A percentile compares a stretch with the other conserved stretches of the same genome.
Conservation (phyloP, 2,329 filamentous ascomycete genomes). For the Ceratocystiopsis sp. region DNA sequence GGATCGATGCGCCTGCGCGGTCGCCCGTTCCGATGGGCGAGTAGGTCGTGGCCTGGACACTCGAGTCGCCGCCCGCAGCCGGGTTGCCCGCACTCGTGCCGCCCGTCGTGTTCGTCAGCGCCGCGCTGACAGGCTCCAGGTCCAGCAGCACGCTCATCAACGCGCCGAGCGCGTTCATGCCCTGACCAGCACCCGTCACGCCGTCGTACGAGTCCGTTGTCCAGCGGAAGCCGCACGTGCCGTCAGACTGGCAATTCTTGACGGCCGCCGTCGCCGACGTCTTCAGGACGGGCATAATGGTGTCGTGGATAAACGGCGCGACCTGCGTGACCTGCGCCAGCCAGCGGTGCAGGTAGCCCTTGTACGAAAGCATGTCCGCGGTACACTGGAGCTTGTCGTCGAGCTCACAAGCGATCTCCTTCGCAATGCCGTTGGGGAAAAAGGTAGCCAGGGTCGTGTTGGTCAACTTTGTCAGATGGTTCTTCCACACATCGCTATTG, state of each 20-base stretch:
- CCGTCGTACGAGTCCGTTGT: constrained; percentile 35
- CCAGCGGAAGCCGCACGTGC: constrained; percentile 44
- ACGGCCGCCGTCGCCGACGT: constrained; percentile 41
- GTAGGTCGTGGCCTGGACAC: not conserved
- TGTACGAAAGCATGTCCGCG: constrained; percentile 56
- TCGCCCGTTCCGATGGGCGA: constrained; percentile 3
- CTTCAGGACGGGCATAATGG: constrained; percentile 35
- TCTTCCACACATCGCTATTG: no score
- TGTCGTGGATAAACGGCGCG: constrained; percentile 44
- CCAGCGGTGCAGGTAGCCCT: constrained; percentile 52
- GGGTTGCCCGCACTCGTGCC: constrained; percentile 33
- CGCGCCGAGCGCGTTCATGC: constrained; percentile 48
- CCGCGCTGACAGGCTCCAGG: constrained; percentile 23
- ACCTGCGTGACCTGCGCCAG: constrained; percentile 42
- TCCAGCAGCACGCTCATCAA: constrained; percentile 27
- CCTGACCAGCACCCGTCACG: constrained; percentile 46
- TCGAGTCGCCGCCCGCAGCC: constrained; percentile 16
- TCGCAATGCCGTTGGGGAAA: constrained; percentile 41
- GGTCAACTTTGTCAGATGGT: no score
- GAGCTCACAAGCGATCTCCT: constrained; percentile 50
- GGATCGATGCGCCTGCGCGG: constrained; percentile 7
- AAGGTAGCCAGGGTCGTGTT: constrained; percentile 16
- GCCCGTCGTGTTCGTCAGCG: constrained; percentile 25
- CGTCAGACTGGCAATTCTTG: constrained; percentile 41
- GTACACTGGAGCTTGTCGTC: constrained; percentile 34